These are phyloP conservation scores for Elsinoe ampelina DNA, from an alignment of 2,329 filamentous ascomycete species.

Conservation along the genomic window DNA sequence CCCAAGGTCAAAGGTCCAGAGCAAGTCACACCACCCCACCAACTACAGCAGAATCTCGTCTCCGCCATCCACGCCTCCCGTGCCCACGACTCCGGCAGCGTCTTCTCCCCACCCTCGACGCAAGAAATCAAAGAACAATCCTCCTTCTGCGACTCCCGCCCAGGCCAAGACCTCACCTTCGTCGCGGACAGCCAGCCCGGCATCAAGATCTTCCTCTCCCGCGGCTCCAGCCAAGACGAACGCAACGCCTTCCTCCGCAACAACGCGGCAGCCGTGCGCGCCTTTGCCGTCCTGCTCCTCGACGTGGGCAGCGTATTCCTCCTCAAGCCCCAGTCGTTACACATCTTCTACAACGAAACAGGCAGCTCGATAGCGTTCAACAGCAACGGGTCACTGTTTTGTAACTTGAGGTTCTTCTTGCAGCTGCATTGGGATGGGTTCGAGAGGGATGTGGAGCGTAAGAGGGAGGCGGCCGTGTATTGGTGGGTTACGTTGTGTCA, in stretches of 20 bases:
- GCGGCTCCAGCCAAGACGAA: slow-evolving; percentile 39
- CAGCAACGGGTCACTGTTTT: slow-evolving; percentile 75
- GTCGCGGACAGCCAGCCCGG: slow-evolving; percentile 60
- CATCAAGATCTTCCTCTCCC: slow-evolving; percentile 64
- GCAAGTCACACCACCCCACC: slow-evolving; percentile 34
- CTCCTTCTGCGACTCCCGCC: slow-evolving; percentile 74
- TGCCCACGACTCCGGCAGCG: slow-evolving; percentile 59
- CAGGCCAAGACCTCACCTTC: slow-evolving; percentile 63
- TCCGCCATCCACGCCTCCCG: slow-evolving; percentile 72
- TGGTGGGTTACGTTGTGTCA: slow-evolving; percentile 97
- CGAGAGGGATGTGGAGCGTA: slow-evolving; percentile 39
- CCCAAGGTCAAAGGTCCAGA: slow-evolving; percentile 20
- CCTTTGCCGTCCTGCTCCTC: slow-evolving; percentile 59
- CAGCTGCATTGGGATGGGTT: slow-evolving; percentile 56
- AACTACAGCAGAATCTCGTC: slow-evolving; percentile 59
- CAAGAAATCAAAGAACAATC: slow-evolving; percentile 66
- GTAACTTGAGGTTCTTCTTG: slow-evolving; percentile 80
- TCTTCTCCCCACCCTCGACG: slow-evolving; percentile 66
- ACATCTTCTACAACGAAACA: slow-evolving; percentile 75
- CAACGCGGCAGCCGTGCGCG: slow-evolving; percentile 54
- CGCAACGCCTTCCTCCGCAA: slow-evolving; percentile 49
- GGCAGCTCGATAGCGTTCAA: slow-evolving; percentile 92
- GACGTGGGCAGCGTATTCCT: slow-evolving; percentile 66
- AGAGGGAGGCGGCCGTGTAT: slow-evolving; percentile 64
- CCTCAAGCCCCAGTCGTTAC: slow-evolving; percentile 58